A percentile compares a stretch with the other conserved stretches of the same genome.
Conservation (phyloP, 1,284 basidiomycete species). For the Leccinum holopus region DNA sequence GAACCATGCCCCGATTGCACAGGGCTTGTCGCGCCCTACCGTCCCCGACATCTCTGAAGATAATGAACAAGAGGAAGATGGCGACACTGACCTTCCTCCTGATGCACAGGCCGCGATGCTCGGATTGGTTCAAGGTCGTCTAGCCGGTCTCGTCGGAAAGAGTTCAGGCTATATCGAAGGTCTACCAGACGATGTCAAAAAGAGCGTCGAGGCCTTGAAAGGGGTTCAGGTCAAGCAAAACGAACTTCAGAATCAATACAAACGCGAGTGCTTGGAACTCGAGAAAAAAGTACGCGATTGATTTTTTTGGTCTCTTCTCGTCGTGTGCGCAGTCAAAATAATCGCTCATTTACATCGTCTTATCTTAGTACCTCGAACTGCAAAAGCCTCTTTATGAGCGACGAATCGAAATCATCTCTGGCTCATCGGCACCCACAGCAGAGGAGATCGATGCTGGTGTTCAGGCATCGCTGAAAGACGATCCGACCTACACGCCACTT, state of each 20-base stretch:
- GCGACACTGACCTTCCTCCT: slow-evolving; percentile 33
- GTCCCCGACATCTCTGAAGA: slow-evolving; percentile 71
- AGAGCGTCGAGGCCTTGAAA: slow-evolving; percentile 90
- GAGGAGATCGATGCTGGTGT: slow-evolving; percentile 87
- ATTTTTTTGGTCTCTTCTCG: background rate
- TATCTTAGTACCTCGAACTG: slow-evolving; percentile 74
- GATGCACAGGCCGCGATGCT: slow-evolving; percentile 51
- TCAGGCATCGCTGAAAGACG: slow-evolving; percentile 63
- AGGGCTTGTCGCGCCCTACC: slow-evolving; percentile 64
- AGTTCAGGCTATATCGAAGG: slow-evolving; percentile 87
- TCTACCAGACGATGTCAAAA: slow-evolving; percentile 80
- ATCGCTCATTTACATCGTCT: slow-evolving; percentile 8
- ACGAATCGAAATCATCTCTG: slow-evolving; percentile 81
- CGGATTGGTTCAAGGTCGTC: slow-evolving; percentile 62
- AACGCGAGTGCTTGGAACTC: slow-evolving; percentile 93
- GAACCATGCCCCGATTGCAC: slow-evolving; percentile 64
- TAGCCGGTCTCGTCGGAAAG: slow-evolving; percentile 70
- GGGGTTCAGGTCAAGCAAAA: slow-evolving; percentile 93
- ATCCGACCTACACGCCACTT: slow-evolving; percentile 61
- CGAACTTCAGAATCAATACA: slow-evolving; percentile 94
- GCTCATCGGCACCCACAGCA: slow-evolving; percentile 69
- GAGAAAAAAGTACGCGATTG: slow-evolving; percentile 82
- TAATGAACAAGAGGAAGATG: slow-evolving; percentile 56
- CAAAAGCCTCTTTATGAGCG: slow-evolving; percentile 89
- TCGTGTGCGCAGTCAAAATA: slow-evolving; percentile 10